These are phyloP conservation scores for Cubamyces lactineus DNA, from an alignment of 768 basidiomycete genomes.

Conservation along the genomic window DNA sequence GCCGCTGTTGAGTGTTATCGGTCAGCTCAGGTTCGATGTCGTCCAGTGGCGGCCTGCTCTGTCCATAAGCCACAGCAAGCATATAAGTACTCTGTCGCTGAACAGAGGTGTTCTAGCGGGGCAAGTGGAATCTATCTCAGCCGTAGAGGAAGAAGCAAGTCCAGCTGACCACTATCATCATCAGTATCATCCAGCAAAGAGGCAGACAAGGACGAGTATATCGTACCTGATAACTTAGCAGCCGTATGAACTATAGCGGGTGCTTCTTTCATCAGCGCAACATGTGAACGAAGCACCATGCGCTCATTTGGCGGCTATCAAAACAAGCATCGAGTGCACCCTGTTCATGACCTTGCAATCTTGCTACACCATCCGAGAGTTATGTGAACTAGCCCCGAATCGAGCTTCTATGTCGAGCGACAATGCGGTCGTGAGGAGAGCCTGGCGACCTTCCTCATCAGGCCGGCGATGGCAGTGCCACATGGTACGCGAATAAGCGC, in stretches of 20 bases:
- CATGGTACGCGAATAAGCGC: background rate
- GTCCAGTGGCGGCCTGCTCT: too few relatives aligned
- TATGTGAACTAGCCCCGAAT: background rate
- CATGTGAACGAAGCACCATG: constrained; percentile 23
- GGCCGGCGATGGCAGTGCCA: background rate
- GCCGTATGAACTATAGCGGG: background rate
- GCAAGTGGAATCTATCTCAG: background rate
- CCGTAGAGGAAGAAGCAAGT: background rate
- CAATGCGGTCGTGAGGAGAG: background rate
- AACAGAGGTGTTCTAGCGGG: background rate
- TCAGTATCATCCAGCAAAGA: background rate
- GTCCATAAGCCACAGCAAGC: too few relatives aligned
- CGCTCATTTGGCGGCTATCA: constrained; percentile 23
- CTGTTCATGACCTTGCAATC: background rate
- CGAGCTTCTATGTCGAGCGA: background rate
- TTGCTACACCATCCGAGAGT: background rate
- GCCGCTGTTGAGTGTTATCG: too few relatives aligned
- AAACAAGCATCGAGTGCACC: background rate
- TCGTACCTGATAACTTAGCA: constrained; percentile 18
- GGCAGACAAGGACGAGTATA: constrained; percentile 6
- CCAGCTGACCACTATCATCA: background rate
- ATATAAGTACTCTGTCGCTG: too few relatives aligned
- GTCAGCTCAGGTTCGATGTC: too few relatives aligned
- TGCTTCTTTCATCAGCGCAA: constrained; percentile 6
- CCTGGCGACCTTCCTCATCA: background rate